Percentiles rank a stretch among this genome's conserved stretches.
These are phyloP conservation scores for Skeletonema potamos DNA, from an alignment of 108 stramenopile species.

Conservation along the genomic window DNA sequence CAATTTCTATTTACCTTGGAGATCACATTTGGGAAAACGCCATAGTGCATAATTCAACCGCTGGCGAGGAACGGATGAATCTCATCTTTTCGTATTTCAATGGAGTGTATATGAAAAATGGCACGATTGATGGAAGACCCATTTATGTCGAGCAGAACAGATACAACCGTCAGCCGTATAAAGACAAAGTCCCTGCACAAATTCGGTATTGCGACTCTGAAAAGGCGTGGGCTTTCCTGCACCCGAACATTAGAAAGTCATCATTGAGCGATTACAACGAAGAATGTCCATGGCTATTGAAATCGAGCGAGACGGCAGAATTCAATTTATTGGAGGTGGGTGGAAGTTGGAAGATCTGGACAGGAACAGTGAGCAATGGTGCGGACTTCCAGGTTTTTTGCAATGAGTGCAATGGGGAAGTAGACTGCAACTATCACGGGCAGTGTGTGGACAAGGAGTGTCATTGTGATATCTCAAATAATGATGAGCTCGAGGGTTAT, in stretches of 20 bases:
- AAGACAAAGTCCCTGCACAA: conserved; percentile 13
- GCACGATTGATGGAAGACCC: conserved; percentile 8
- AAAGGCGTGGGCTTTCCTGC: conserved; percentile 26
- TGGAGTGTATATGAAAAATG: conserved; percentile 27
- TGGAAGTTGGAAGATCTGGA: conserved; percentile 34
- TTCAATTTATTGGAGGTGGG: conserved; percentile 16
- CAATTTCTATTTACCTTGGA: conserved; percentile 8
- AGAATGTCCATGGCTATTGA: conserved; percentile 29
- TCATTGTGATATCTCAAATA: not conserved
- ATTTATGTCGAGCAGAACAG: conserved; percentile 36
- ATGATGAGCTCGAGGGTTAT: conserved; percentile 4
- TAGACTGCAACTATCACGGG: conserved; percentile 15
- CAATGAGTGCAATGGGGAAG: conserved; percentile 1
- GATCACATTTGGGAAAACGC: conserved; percentile 35
- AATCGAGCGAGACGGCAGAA: conserved; percentile 11
- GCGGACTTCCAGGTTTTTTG: not conserved
- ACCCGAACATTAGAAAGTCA: not conserved
- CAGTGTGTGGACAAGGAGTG: not conserved
- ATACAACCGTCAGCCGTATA: not conserved
- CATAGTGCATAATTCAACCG: not conserved
- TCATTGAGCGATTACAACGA: not conserved
- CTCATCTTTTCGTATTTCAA: conserved; percentile 40
- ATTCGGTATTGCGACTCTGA: conserved; percentile 32
- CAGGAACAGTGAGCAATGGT: not conserved
- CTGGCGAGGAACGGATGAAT: not conserved